These are phyloP conservation scores for Blastomyces parvus DNA, from an alignment of 2,329 filamentous ascomycete species.

Conservation along the genomic window DNA sequence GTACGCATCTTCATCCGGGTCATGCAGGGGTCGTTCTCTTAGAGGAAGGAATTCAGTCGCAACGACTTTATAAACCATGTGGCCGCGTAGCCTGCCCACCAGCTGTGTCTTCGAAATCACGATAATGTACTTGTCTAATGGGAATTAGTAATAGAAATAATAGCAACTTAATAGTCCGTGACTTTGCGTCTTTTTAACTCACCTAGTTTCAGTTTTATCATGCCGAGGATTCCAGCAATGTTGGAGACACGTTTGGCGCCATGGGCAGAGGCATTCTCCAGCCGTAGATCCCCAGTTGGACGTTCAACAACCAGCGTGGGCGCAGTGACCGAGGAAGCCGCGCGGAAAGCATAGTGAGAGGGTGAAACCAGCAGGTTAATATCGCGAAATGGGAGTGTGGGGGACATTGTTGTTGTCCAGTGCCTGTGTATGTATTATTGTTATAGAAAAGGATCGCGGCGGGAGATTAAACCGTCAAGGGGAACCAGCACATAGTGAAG, in stretches of 20 bases:
- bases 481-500: not conserved
- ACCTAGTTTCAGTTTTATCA: slow-evolving; percentile 90
- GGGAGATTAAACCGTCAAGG: not conserved
- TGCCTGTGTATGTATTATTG: not conserved
- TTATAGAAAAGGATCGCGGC: not conserved
- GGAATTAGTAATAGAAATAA: not conserved
- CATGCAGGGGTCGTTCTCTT: slow-evolving; percentile 81
- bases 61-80: slow-evolving; percentile 90
- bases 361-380: slow-evolving; percentile 92
- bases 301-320: slow-evolving; percentile 83
- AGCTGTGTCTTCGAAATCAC: slow-evolving; percentile 90
- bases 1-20: slow-evolving; percentile 90
- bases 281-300: slow-evolving; percentile 78
- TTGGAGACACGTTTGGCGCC: slow-evolving; percentile 80
- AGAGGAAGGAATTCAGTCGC: slow-evolving; percentile 88
- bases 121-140: slow-evolving; percentile 82
- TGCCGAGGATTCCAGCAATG: slow-evolving; percentile 87
- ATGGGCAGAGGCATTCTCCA: slow-evolving; percentile 68
- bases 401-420: slow-evolving; percentile 27
- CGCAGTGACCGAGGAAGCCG: slow-evolving; percentile 82
- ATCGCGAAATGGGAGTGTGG: slow-evolving; percentile 69
- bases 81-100: slow-evolving; percentile 82
- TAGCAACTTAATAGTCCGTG: not conserved
- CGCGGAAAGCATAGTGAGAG: slow-evolving; percentile 92
- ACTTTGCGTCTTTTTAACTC: slow-evolving; percentile 23